A percentile compares a stretch with the other conserved stretches of the same genome.
Conservation (phyloP, 2,329 filamentous ascomycete species). For the Tolypocladium cylindrosporum region DNA sequence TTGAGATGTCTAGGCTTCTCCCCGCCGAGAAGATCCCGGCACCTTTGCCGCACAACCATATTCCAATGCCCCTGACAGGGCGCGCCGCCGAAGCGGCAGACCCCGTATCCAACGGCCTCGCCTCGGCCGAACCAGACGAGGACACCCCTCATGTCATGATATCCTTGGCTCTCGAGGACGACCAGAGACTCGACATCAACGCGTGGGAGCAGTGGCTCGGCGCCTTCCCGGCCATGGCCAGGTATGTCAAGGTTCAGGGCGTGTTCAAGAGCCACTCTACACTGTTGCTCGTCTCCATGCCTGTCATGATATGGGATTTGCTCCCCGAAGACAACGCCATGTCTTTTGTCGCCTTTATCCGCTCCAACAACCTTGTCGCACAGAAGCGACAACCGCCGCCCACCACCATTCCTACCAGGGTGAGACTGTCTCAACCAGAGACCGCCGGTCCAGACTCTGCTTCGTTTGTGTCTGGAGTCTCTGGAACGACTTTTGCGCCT, state of each 20-base stretch:
- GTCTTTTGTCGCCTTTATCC: conserved; percentile 48
- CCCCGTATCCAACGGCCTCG: conserved; percentile 13
- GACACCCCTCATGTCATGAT: conserved; percentile 52
- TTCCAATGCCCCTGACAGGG: conserved; percentile 12
- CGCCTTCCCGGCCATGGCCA: conserved; percentile 46
- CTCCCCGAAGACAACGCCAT: conserved; percentile 47
- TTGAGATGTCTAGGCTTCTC: conserved; percentile 36
- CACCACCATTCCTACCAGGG: conserved; percentile 12
- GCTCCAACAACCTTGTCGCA: conserved; percentile 43
- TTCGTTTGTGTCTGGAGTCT: conserved; percentile 20
- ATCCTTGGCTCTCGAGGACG: conserved; percentile 46
- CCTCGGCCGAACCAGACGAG: conserved; percentile 37
- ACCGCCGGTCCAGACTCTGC: conserved; percentile 12
- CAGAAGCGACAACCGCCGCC: conserved; percentile 15
- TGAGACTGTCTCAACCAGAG: conserved; percentile 10
- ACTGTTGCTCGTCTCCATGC: conserved; percentile 45
- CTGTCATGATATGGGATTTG: conserved; percentile 50
- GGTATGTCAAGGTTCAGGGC: conserved; percentile 50
- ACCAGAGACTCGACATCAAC: conserved; percentile 45
- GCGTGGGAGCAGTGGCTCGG: conserved; percentile 49
- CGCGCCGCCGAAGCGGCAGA: conserved; percentile 14
- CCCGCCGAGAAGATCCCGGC: conserved; percentile 14
- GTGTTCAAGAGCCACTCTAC: conserved; percentile 54
- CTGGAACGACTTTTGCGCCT: conserved; percentile 21
- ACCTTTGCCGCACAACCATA: conserved; percentile 11